Conservation (phyloP, 1,139 yeast genomes). For the Protomyces arabidopsidicola region DNA sequence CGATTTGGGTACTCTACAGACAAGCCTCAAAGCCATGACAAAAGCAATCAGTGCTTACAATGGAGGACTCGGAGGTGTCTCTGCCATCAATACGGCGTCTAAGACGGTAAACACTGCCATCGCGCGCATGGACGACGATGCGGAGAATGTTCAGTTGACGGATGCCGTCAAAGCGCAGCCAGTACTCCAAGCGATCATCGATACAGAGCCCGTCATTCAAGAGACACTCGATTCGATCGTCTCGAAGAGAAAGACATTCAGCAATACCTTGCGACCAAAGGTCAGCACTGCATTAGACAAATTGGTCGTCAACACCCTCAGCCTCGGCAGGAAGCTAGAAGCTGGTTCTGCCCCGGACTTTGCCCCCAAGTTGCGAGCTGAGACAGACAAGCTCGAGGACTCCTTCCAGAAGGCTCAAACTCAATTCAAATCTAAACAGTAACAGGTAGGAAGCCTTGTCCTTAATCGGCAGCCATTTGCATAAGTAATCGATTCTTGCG, state of each 20-base stretch:
- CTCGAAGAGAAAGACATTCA: not conserved
- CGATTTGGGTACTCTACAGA: not conserved
- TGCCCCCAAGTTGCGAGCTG: not conserved
- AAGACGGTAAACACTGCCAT: not conserved
- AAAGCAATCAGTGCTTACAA: not conserved
- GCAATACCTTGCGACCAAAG: not conserved
- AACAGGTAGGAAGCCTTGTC: too few species aligned
- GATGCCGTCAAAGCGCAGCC: not conserved
- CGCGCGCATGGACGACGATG: not conserved
- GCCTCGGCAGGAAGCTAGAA: not conserved
- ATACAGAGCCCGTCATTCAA: not conserved
- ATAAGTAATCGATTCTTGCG: too few species aligned
- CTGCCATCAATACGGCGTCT: not conserved
- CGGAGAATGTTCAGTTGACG: not conserved
- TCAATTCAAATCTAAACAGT: not conserved
- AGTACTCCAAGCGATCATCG: not conserved
- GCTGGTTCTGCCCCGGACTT: not conserved
- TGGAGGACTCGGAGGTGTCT: not conserved
- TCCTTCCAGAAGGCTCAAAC: not conserved
- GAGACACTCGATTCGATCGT: not conserved
- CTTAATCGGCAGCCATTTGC: too few species aligned
- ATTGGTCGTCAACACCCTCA: not conserved
- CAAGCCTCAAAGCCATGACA: not conserved
- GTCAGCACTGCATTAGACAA: not conserved
- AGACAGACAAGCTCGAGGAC: not conserved